Evolutionary conservation across 1,284 basidiomycete genomes (phyloP), one percentile per base, ranked within the genome.

Genomic region (Microbotryum saponariae): DNA sequence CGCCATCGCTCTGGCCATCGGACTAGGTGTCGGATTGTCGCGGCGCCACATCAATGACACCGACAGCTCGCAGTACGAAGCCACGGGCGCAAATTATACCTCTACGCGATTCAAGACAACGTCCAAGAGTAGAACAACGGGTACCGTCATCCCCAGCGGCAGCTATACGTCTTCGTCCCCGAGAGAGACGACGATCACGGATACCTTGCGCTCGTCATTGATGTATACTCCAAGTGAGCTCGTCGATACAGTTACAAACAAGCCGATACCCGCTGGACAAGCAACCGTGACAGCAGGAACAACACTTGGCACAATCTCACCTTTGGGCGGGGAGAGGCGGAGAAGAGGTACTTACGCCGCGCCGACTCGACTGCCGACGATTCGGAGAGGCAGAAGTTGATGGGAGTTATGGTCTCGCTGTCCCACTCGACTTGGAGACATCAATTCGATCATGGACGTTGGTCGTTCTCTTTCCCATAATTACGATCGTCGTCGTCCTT

Each of bases 1-100:
- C 18, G 61, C 60, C 37, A 44, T 63, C 25, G 66, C 66, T 14
- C 64, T 68, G 45, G 66, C 66, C 25, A 54, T 68, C 25, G 66
- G 66, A 1, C 58, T 68, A 9, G 66, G 66, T 21, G 64, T 68
- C 45, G 66, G 66, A 6, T 25, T 68, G 12, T 58, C 60, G 42
- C 54, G 31, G 45, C 44, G 21, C 27, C 44, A 18, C 31, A 42
- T 10, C 27, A n/a, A 12, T 4, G n/a, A 47, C 42, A 20, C 44
- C 29, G 5, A 31, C 56, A n/a, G 50, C n/a, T 33, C 51, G 50
- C 51, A 60, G 53, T 45, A 45, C 37, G 33, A 50, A 6, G 33
- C 49, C 10, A 46, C 50, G 12, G 47, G 47, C 27, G 45, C 46
- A 23, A 46, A 49, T 18, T 42, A 54, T 42, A 44, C 12, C 18